Percentiles rank a stretch among this genome's conserved stretches.
Evolutionary conservation across 306 rosid genomes (phyloP).

Genomic region (Cotoneaster glaucophyllus): DNA sequence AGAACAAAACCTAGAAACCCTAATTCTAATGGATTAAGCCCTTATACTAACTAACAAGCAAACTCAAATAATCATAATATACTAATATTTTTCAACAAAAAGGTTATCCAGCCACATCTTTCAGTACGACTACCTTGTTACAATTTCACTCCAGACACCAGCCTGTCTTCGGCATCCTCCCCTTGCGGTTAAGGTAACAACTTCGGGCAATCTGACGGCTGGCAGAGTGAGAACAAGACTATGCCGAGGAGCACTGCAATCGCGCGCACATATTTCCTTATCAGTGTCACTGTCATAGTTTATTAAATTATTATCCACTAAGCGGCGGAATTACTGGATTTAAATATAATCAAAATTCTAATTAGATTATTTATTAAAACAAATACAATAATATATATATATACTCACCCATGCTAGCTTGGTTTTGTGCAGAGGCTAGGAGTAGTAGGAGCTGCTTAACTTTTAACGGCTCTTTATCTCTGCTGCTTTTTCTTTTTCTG

Average conservation of each 20-base stretch:
- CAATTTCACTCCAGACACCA: no score
- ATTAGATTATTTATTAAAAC: background rate
- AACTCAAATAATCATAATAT: no score
- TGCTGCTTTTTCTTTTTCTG: background rate
- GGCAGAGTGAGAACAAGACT: background rate
- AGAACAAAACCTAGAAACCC: no score
- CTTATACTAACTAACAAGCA: no score
- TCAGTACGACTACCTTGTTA: no score
- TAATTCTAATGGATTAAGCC: no score
- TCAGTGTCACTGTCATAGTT: background rate
- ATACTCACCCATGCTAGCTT: background rate
- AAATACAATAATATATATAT: background rate
- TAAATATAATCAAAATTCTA: background rate
- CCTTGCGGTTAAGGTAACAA: no score
- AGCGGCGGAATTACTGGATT: conserved; percentile 15
- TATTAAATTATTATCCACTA: background rate
- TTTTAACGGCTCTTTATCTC: background rate
- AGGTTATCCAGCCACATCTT: no score
- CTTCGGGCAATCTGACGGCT: no score
- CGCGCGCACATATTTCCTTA: background rate
- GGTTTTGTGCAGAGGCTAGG: background rate
- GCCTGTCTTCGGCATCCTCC: no score
- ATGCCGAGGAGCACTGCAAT: background rate
- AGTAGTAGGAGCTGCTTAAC: background rate
- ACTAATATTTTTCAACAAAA: no score